A percentile compares a stretch with the other conserved stretches of the same genome.
phyloP scores from a whole-genome alignment of 257 asterid species.

The Verbascum thapsus region DNA sequence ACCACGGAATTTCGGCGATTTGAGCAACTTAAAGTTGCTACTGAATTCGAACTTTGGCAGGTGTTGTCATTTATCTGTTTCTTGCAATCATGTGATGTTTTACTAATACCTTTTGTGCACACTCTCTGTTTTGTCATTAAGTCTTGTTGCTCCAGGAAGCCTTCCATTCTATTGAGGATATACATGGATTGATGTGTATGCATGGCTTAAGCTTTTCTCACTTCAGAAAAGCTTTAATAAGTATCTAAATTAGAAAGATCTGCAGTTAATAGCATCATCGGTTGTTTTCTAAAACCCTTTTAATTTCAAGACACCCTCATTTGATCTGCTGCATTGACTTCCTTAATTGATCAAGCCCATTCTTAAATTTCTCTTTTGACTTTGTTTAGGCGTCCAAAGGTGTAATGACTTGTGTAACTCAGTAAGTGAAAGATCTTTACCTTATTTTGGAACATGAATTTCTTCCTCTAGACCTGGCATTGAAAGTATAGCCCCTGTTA shows the following conservation, averaged over 20 bases:
- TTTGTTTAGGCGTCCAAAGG: constrained; percentile 76
- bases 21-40: constrained; percentile 90
- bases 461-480: constrained; percentile 68
- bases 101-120: neutral
- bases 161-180: constrained; percentile 88
- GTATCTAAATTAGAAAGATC: constrained; percentile 84
- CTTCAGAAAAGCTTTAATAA: constrained; percentile 83
- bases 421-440: constrained; percentile 84
- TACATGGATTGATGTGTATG: constrained; percentile 87
- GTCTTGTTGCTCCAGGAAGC: constrained; percentile 61
- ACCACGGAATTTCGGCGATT: constrained; percentile 89
- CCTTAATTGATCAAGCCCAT: neutral
- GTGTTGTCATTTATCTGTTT: constrained; percentile 38
- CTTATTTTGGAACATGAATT: constrained; percentile 70
- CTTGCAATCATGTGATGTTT: neutral
- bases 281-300: constrained; percentile 66
- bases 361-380: constrained; percentile 21
- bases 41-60: constrained; percentile 98
- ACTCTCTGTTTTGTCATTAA: neutral
- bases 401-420: constrained; percentile 82
- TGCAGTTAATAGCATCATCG: constrained; percentile 80
- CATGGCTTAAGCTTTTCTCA: constrained; percentile 93
- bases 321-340: neutral
- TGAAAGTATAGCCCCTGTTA: constrained; percentile 71
- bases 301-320: constrained; percentile 2